phyloP scores from a whole-genome alignment of 2,329 filamentous ascomycete species.

The Penicillium palitans region DNA sequence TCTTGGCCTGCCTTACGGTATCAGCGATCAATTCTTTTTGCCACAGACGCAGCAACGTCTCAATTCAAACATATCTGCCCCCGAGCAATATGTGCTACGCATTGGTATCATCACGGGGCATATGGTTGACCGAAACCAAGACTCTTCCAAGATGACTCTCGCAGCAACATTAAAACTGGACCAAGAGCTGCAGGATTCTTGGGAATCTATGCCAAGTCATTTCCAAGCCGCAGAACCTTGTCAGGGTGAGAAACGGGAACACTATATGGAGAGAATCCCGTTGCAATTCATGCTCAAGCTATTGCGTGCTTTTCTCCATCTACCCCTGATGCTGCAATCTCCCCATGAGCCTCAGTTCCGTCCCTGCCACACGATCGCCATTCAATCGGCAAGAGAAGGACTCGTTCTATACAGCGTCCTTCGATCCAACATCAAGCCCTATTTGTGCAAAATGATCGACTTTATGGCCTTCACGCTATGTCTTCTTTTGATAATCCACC shows the following conservation, averaged over 20 bases:
- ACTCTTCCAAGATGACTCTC: slow-evolving; percentile 37
- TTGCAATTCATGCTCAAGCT: slow-evolving; percentile 45
- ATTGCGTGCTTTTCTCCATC: slow-evolving; percentile 44
- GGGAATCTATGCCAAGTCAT: slow-evolving; percentile 30
- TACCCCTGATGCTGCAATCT: slow-evolving; percentile 50
- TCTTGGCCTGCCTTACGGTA: slow-evolving; percentile 54
- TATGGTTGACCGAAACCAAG: slow-evolving; percentile 46
- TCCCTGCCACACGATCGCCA: slow-evolving; percentile 40
- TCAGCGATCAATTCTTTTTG: slow-evolving; percentile 34
- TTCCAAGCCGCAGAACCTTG: slow-evolving; percentile 32
- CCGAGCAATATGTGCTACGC: slow-evolving; percentile 34
- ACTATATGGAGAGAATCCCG: slow-evolving; percentile 36
- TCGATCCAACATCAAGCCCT: slow-evolving; percentile 34
- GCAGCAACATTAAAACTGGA: slow-evolving; percentile 44
- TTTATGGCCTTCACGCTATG: slow-evolving; percentile 51
- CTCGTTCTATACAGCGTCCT: slow-evolving; percentile 42
- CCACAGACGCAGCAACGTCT: slow-evolving; percentile 31
- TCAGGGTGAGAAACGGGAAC: slow-evolving; percentile 24
- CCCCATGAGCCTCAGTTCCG: slow-evolving; percentile 39
- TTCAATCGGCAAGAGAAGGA: slow-evolving; percentile 47
- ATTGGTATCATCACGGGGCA: slow-evolving; percentile 40
- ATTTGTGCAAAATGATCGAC: slow-evolving; percentile 50
- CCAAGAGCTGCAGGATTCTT: slow-evolving; percentile 40
- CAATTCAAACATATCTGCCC: slow-evolving; percentile 15
- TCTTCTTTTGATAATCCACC: slow-evolving; percentile 47